Base-by-base conservation (phyloP, 345 rosid genomes). In the Clarkia xantiana region DNA sequence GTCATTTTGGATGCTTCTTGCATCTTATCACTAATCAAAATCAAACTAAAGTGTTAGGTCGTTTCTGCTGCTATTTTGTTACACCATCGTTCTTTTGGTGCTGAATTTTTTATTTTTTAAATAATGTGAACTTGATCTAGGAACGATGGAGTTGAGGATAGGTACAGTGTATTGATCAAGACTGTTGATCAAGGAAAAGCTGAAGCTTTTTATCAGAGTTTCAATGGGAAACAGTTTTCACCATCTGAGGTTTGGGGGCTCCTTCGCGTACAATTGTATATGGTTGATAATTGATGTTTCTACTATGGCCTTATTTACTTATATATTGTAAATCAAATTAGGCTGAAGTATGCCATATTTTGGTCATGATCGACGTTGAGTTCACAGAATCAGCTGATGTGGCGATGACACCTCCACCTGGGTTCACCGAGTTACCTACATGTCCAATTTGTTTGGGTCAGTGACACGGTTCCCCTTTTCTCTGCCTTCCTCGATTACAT, bases 141-240 rank as follows among this genome's bases (percentile, higher is more conserved):
- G 79, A 86, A 91, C 39, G 96, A 84, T 65, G 98, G 67, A 17
- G 72, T 86, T 80, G 98, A 91, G 60, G 96, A 91, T 72, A 67
- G 94, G 18, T 84, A 86, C 55, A 84, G 90, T 14, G 96, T 80
- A 17, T 49, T 91, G 65, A 65, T 91, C 48, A 76, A 76, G 61
- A 67, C 78, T 34, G 66, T 46, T 42, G 71, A 82, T 68, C 85
- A 81, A 68, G 62, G 52, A 3, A 59, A 59, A 13, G 86, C 96
- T 2, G 79, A 91, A 65, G 71, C 46, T 18, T 82, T 91, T 59
- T 75, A 80, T 44, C 59, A 48, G 45, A 53, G 58, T 58, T 62
- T 84, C 42, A 84, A 91, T 47, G 95, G 87, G 41, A 80, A 60
- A 52, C 72, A 72, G 22, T 91, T 79, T 59, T 80, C 85, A 2